Conservation (phyloP, 2,329 filamentous ascomycete genomes). For the Bimuria novae-zelandiae region DNA sequence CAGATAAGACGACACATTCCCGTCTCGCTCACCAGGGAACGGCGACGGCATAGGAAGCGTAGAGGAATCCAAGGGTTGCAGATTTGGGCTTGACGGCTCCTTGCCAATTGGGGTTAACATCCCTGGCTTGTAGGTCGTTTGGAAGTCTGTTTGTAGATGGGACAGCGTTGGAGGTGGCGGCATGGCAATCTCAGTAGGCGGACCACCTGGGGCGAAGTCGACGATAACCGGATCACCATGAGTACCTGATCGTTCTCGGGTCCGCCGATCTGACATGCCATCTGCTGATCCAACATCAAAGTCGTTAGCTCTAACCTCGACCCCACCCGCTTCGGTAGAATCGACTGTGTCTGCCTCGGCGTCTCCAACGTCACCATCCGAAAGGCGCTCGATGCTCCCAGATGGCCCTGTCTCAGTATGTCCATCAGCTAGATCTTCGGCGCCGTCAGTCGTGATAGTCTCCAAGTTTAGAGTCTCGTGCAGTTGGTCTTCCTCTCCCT, state of each 20-base stretch:
- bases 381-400: not conserved
- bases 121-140: constrained; percentile 14
- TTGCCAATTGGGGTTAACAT: constrained; percentile 37
- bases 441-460: not conserved
- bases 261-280: not conserved
- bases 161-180: constrained; percentile 37
- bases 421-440: not conserved
- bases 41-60: constrained; percentile 46
- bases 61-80: constrained; percentile 40
- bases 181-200: constrained; percentile 31
- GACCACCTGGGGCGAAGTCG: constrained; percentile 13
- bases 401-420: not conserved
- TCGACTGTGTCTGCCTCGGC: not conserved
- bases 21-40: constrained; percentile 39
- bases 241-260: constrained; percentile 9
- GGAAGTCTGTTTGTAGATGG: constrained; percentile 26
- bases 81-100: constrained; percentile 41
- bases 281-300: not conserved
- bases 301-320: not conserved
- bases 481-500: constrained; percentile 19
- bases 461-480: not conserved
- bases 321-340: not conserved
- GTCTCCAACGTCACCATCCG: not conserved
- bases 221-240: constrained; percentile 1
- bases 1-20: constrained; percentile 31